Evolutionary conservation across 2,329 filamentous ascomycete species (phyloP).

Genomic region (Amesomyces nigricolor): DNA sequence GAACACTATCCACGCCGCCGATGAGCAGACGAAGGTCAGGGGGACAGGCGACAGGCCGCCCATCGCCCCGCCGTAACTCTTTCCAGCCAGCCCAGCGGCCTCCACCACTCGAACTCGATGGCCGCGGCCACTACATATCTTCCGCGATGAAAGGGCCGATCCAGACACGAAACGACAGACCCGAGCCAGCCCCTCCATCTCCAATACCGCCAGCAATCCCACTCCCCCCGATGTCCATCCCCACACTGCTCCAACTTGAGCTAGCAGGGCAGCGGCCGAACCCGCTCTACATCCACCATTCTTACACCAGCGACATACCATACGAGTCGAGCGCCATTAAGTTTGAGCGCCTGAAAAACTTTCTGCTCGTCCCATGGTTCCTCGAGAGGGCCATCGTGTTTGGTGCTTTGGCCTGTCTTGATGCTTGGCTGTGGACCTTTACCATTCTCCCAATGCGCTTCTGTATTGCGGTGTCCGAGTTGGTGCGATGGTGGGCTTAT

Average conservation of each 20-base stretch:
- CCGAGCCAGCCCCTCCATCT: slow-evolving; percentile 36
- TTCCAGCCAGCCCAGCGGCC: slow-evolving; percentile 43
- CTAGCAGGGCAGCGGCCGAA: slow-evolving; percentile 57
- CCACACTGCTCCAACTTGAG: slow-evolving; percentile 60
- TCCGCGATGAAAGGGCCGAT: slow-evolving; percentile 20
- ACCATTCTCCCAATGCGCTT: slow-evolving; percentile 92
- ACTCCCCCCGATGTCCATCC: slow-evolving; percentile 60
- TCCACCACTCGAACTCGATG: slow-evolving; percentile 41
- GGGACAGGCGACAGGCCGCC: slow-evolving; percentile 30
- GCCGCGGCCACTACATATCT: slow-evolving; percentile 24
- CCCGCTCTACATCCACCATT: slow-evolving; percentile 60
- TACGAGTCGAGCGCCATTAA: slow-evolving; percentile 93
- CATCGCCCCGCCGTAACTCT: slow-evolving; percentile 43
- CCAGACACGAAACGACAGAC: slow-evolving; percentile 22
- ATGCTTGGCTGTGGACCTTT: slow-evolving; percentile 94
- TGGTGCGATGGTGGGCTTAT: slow-evolving; percentile 72
- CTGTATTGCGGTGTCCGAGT: slow-evolving; percentile 67
- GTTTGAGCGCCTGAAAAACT: slow-evolving; percentile 85
- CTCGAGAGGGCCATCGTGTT: slow-evolving; percentile 83
- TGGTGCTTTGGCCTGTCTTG: slow-evolving; percentile 83
- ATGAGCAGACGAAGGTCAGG: slow-evolving; percentile 36
- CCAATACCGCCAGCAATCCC: slow-evolving; percentile 53
- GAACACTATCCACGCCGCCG: slow-evolving; percentile 51
- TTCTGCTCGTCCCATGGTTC: slow-evolving; percentile 72
- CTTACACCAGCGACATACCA: slow-evolving; percentile 53